A percentile compares a stretch with the other conserved stretches of the same genome.
Evolutionary conservation across 148 eudicot genomes (phyloP).

Genomic region (Spergularia bocconei): DNA sequence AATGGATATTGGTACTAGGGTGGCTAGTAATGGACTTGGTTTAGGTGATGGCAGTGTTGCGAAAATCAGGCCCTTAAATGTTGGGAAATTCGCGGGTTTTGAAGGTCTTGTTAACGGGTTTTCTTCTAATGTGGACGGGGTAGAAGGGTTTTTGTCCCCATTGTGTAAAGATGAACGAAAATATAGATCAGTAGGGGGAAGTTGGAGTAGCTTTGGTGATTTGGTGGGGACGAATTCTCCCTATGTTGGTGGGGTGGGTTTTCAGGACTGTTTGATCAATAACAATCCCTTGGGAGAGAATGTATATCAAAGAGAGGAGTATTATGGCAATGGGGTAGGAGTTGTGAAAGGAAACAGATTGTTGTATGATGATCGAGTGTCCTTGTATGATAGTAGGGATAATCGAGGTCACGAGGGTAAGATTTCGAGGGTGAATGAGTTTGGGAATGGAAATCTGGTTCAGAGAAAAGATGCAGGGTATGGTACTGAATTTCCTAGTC

Average conservation of each 20-base stretch:
- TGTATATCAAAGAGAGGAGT: slow-evolving; percentile 21
- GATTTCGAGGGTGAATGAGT: slow-evolving; percentile 5
- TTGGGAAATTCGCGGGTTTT: slow-evolving; percentile 24
- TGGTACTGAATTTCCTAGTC: slow-evolving; percentile 21
- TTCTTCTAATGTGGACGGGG: slow-evolving; percentile 14
- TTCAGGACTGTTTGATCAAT: slow-evolving; percentile 24
- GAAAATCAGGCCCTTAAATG: slow-evolving; percentile 15
- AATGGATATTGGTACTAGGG: slow-evolving; percentile 36
- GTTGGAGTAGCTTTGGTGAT: slow-evolving; percentile 28
- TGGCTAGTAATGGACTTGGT: slow-evolving; percentile 26
- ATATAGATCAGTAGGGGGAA: slow-evolving; percentile 25
- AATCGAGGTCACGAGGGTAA: slow-evolving; percentile 13
- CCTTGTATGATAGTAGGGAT: slow-evolving; percentile 6
- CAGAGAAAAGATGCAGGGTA: slow-evolving; percentile 14
- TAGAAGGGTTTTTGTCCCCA: slow-evolving; percentile 25
- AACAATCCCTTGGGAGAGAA: slow-evolving; percentile 21
- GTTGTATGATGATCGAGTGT: slow-evolving; percentile 11
- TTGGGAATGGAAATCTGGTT: slow-evolving; percentile 15
- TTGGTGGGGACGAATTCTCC: slow-evolving; percentile 27
- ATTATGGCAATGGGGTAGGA: slow-evolving; percentile 21
- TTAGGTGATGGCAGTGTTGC: slow-evolving; percentile 17
- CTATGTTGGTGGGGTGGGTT: slow-evolving; percentile 28
- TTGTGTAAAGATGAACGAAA: slow-evolving; percentile 28
- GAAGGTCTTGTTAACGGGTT: slow-evolving; percentile 29
- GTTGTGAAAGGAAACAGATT: slow-evolving; percentile 10